Conservation (phyloP, 139 green algal genomes). For the Tetradesmus obliquus region DNA sequence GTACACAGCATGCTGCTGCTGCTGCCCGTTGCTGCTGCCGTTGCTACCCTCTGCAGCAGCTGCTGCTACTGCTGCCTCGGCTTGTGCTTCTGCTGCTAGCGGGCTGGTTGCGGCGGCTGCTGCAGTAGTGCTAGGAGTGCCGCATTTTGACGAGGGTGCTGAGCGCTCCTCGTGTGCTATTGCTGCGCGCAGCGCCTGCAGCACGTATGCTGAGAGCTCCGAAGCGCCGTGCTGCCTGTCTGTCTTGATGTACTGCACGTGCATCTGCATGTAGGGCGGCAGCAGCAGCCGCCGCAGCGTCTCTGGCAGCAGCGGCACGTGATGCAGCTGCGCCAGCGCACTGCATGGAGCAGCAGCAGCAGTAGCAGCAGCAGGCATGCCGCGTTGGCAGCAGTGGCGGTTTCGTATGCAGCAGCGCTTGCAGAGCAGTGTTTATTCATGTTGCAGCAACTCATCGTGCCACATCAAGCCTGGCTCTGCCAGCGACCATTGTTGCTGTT, state of each 20-base stretch:
- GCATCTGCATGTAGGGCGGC: conserved; percentile 34
- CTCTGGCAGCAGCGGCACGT: conserved; percentile 48
- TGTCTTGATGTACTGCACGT: conserved; percentile 36
- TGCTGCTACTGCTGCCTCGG: conserved; percentile 8
- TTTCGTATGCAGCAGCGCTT: not conserved
- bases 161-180: not conserved
- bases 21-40: conserved; percentile 23
- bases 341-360: not conserved
- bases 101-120: not conserved
- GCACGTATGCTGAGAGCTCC: conserved; percentile 46
- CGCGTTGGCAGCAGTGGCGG: not conserved
- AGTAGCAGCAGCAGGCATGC: not conserved
- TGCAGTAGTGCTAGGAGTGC: not conserved
- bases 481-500: no score
- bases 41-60: not conserved
- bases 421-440: no score
- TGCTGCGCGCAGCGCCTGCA: conserved; percentile 10
- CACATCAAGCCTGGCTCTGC: no score
- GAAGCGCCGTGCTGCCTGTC: conserved; percentile 56
- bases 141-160: not conserved
- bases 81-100: not conserved
- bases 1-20: not conserved
- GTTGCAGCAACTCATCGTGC: no score
- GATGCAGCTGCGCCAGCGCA: conserved; percentile 19
- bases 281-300: conserved; percentile 48